Conservation (phyloP, 495 filamentous ascomycete species). For the Aspergillus leporis region DNA sequence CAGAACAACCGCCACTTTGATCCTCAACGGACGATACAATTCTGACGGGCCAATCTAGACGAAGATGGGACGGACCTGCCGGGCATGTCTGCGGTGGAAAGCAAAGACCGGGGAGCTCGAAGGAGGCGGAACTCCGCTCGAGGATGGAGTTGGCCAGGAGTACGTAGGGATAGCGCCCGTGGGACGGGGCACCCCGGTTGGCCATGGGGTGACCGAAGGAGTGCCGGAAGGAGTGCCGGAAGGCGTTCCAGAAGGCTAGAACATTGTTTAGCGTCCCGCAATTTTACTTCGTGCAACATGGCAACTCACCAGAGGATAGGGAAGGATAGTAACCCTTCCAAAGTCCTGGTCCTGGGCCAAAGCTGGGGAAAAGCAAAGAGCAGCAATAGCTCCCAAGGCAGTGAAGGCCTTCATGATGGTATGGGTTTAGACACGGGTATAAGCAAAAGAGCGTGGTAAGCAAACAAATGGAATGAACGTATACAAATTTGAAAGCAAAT, state of each 20-base stretch:
- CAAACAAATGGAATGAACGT: constrained; percentile 2
- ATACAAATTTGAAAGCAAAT: not conserved
- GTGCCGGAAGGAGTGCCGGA: constrained; percentile 7
- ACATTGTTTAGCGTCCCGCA: not conserved
- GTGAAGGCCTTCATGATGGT: constrained; percentile 37
- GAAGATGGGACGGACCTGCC: constrained; percentile 27
- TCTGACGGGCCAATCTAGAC: constrained; percentile 12
- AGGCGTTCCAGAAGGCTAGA: constrained; percentile 6
- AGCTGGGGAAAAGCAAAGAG: constrained; percentile 26
- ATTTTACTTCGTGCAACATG: not conserved
- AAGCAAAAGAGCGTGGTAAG: not conserved
- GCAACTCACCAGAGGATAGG: constrained; percentile 5
- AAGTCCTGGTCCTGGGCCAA: constrained; percentile 20
- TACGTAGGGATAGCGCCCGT: not conserved
- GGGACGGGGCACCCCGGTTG: not conserved
- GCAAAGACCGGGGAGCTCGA: constrained; percentile 3
- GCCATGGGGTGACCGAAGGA: constrained; percentile 2
- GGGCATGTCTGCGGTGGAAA: constrained; percentile 31
- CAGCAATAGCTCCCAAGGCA: constrained; percentile 30
- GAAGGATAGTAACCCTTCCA: not conserved
- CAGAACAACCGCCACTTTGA: not conserved
- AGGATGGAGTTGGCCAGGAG: not conserved
- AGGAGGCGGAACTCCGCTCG: not conserved
- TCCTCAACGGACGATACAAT: not conserved
- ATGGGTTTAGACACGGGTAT: not conserved